Base-by-base conservation (phyloP, 768 basidiomycete genomes). In the Rhizopogon roseolus region DNA sequence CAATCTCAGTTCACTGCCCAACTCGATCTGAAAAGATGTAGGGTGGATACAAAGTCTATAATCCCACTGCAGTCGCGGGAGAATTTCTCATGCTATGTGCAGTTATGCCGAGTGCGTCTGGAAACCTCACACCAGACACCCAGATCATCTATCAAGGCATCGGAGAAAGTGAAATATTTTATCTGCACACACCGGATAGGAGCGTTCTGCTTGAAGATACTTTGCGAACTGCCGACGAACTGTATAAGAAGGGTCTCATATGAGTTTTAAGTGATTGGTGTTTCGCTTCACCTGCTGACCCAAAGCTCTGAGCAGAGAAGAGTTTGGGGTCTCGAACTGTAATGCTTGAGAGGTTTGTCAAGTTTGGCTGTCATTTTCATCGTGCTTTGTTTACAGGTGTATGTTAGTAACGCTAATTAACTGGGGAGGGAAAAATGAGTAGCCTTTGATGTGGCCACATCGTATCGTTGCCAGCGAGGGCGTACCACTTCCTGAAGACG, bases 161-260 rank as follows among this genome's bases (percentile, higher is more conserved):
- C 61, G 19, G 46, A 54, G 6, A 54, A 60, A 32, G 51, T 56
- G 29, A 59, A 55, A 22, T 19, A 13, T 2, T 28, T 25, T 81
- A 77, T 62, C 66, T 81, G 9, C 81, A 82, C 57, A 68, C 62
- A 11, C 73, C 73, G 1, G 74, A 79, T 53, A 70, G 75, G 38
- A 67, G 66, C n/a, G 73, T 69, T 1, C 74, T 76, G 2, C 76
- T 74, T 62, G 72, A 74, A 52, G 76, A 73, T 38, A 80, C 81
- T 0, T 60, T 81, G 9, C 71, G 71, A 52, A 75, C 69, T 0
- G 71, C 78, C 28, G 66, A 82, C 61, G 72, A 79, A 27, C 66
- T 81, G 6, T 65, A 81, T 69, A 71, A 76, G 56, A 76, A 80
- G 56, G 79, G 79, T 10, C 71, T 75, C 52, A 80, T 81, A 59